These are phyloP conservation scores for Warburgia ugandensis DNA, from an alignment of 164 flowering plant genomes.

Conservation along the genomic window DNA sequence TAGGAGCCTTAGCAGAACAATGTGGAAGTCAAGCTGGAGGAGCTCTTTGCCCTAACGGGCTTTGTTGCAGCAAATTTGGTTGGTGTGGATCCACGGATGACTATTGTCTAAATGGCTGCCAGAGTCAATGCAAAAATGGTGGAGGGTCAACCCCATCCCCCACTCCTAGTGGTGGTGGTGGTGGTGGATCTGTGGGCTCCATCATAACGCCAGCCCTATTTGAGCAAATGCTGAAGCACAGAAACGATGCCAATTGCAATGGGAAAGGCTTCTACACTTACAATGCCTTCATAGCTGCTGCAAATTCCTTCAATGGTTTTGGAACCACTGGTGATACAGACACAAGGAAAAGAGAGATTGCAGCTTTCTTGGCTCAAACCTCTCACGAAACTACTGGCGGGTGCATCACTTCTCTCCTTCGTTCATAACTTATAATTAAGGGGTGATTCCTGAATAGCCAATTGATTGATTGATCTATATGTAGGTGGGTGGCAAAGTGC, in stretches of 20 bases:
- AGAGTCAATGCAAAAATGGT: too few species aligned
- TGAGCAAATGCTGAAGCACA: background rate
- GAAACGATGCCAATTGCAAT: background rate
- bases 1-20: too few species aligned
- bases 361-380: slow-evolving; percentile 15
- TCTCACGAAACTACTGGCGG: slow-evolving; percentile 12
- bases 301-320: slow-evolving; percentile 27
- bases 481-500: slow-evolving; percentile 22
- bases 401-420: background rate
- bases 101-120: too few species aligned
- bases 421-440: background rate
- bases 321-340: slow-evolving; percentile 29
- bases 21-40: too few species aligned
- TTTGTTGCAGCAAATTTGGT: too few species aligned
- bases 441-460: background rate
- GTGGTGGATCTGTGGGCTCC: too few species aligned
- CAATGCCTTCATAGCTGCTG: slow-evolving; percentile 37
- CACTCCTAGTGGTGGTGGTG: background rate
- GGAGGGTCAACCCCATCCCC: background rate
- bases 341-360: slow-evolving; percentile 16
- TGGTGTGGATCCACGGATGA: too few species aligned
- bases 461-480: background rate
- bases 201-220: background rate
- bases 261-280: slow-evolving; percentile 31
- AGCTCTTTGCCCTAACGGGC: too few species aligned